A percentile compares a stretch with the other conserved stretches of the same genome.
phyloP scores from a whole-genome alignment of 2,329 filamentous ascomycete genomes.

The Verticillium longisporum region DNA sequence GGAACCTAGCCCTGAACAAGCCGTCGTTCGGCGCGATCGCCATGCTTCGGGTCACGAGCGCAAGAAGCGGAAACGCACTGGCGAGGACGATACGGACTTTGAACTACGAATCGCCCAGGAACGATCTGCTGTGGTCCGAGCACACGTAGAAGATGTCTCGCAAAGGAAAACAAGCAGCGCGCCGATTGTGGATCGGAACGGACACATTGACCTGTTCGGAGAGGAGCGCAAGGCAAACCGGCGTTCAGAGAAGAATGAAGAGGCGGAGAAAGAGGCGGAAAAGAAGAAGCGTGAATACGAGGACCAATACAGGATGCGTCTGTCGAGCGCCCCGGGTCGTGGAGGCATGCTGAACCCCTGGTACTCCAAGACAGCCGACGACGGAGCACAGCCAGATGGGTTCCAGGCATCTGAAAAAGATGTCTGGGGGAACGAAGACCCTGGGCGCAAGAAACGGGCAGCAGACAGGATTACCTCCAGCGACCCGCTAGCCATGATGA shows the following conservation, averaged over 20 bases:
- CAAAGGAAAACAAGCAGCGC: constrained; percentile 38
- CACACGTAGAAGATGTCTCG: constrained; percentile 2
- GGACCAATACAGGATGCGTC: constrained; percentile 77
- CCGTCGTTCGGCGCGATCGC: not conserved
- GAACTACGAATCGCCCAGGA: constrained; percentile 73
- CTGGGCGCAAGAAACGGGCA: constrained; percentile 62
- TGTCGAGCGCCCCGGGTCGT: constrained; percentile 70
- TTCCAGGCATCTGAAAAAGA: constrained; percentile 41
- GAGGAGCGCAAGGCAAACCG: constrained; percentile 38
- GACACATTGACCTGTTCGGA: constrained; percentile 79
- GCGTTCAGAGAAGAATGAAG: constrained; percentile 56
- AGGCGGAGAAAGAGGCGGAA: constrained; percentile 50
- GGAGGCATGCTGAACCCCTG: constrained; percentile 49
- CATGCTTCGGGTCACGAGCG: constrained; percentile 15
- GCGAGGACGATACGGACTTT: constrained; percentile 86
- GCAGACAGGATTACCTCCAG: constrained; percentile 56
- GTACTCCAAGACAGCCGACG: constrained; percentile 35
- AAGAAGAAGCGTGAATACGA: constrained; percentile 63
- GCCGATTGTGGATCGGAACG: constrained; percentile 62
- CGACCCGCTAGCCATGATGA: constrained; percentile 84
- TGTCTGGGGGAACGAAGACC: constrained; percentile 78
- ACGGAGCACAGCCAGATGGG: constrained; percentile 8
- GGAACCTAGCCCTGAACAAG: constrained; percentile 13
- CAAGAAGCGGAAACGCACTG: constrained; percentile 61
- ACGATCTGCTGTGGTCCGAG: constrained; percentile 27